These are phyloP conservation scores for Phytopythium vexans DNA, from an alignment of 352 stramenopile genomes.

Conservation along the genomic window DNA sequence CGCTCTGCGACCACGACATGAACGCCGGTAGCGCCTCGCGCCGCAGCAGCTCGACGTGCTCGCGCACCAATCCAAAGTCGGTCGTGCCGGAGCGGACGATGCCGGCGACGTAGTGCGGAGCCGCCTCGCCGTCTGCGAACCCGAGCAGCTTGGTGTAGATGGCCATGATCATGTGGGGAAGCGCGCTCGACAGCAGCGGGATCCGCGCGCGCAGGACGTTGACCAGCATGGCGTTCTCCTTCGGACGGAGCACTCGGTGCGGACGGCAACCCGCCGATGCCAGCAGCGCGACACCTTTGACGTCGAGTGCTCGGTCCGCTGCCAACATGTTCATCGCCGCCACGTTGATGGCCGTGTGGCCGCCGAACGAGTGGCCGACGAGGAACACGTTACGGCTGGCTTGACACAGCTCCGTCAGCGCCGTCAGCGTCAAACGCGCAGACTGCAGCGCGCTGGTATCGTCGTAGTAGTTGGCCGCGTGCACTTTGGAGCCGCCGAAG, in stretches of 20 bases:
- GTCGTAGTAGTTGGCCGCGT: constrained; percentile 37
- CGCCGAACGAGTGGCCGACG: constrained; percentile 65
- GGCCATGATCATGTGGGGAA: constrained; percentile 20
- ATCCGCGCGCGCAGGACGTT: constrained; percentile 17
- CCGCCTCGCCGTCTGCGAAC: constrained; percentile 19
- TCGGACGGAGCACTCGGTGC: constrained; percentile 33
- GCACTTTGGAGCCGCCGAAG: constrained; percentile 38
- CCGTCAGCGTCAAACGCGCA: constrained; percentile 34
- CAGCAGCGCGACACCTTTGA: constrained; percentile 40
- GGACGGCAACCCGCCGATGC: constrained; percentile 37
- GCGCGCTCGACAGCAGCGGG: constrained; percentile 10
- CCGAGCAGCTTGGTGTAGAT: constrained; percentile 35
- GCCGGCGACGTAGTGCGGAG: constrained; percentile 34
- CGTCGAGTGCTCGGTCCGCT: not conserved
- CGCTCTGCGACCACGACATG: constrained; percentile 40
- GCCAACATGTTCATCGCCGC: constrained; percentile 24
- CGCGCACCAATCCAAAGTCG: constrained; percentile 31
- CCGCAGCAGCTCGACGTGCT: constrained; percentile 23
- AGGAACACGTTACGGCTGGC: constrained; percentile 37
- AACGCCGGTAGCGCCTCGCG: constrained; percentile 23
- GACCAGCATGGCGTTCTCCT: constrained; percentile 27
- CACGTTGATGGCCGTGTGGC: constrained; percentile 45
- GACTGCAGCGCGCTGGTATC: constrained; percentile 32
- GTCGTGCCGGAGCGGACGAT: constrained; percentile 39
- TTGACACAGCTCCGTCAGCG: constrained; percentile 30